Conservation (phyloP, 176 grass and related monocot species). For the Zea mays region DNA sequence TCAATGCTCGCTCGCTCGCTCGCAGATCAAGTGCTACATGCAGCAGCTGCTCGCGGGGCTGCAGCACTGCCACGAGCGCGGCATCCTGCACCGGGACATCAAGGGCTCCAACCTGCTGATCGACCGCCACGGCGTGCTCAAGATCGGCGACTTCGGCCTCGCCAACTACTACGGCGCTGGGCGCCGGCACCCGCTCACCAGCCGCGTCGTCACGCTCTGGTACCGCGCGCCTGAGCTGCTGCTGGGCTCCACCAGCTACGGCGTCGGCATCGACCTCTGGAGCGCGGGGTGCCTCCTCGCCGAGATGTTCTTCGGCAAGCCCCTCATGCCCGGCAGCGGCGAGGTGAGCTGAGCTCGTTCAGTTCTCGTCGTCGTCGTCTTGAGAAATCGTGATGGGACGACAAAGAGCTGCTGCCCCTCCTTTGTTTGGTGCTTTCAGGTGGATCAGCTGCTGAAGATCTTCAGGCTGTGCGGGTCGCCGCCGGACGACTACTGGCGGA, state of each 20-base stretch:
- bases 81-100: constrained; percentile 59
- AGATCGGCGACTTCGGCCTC: constrained; percentile 60
- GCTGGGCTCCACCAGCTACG: constrained; percentile 44
- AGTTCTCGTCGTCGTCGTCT: neutral
- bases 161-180: constrained; percentile 46
- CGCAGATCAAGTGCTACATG: constrained; percentile 59
- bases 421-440: neutral
- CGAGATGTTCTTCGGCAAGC: constrained; percentile 53
- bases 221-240: constrained; percentile 55
- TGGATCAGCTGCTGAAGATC: constrained; percentile 65
- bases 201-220: constrained; percentile 60
- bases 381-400: neutral
- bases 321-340: constrained; percentile 33
- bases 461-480: constrained; percentile 64
- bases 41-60: constrained; percentile 48
- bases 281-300: constrained; percentile 57
- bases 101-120: constrained; percentile 61
- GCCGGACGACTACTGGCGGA: constrained; percentile 63
- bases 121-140: constrained; percentile 51
- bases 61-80: constrained; percentile 64
- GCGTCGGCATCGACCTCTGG: constrained; percentile 57
- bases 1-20: neutral
- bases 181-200: constrained; percentile 46
- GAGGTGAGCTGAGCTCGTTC: constrained; percentile 13
- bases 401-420: neutral